Evolutionary conservation across 164 flowering plant species (phyloP).

Genomic region (Vitis rotundifolia): DNA sequence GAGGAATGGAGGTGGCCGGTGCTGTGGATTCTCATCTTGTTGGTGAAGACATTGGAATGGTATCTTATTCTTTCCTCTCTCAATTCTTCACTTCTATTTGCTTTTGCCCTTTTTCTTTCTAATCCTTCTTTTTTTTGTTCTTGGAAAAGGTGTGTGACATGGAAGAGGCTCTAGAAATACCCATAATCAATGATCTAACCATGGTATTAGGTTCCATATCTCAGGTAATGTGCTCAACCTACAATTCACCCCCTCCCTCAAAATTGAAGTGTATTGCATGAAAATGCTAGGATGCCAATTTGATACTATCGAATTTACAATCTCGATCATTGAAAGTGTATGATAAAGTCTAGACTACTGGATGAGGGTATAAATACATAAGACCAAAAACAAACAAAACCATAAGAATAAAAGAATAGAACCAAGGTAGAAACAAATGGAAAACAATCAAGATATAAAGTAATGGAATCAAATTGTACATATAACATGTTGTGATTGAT

Average conservation of each 20-base stretch:
- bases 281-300: no score
- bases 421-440: no score
- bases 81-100: not conserved
- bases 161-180: conserved; percentile 89
- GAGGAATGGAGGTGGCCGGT: conserved; percentile 96
- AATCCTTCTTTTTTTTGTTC: not conserved
- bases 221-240: conserved; percentile 46
- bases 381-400: no score
- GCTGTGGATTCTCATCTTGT: conserved; percentile 75
- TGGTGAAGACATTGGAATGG: conserved; percentile 87
- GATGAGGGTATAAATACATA: no score
- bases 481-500: no score
- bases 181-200: conserved; percentile 73
- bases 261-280: not conserved
- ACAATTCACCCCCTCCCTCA: not conserved
- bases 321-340: no score
- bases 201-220: conserved; percentile 93
- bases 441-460: no score
- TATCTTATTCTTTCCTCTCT: conserved; percentile 13
- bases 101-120: not conserved
- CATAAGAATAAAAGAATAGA: no score
- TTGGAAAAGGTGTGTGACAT: conserved; percentile 61
- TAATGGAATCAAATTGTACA: not conserved
- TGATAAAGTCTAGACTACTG: no score
- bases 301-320: no score